phyloP scores from a whole-genome alignment of 2,329 filamentous ascomycete genomes.

The Rutstroemia sp. region DNA sequence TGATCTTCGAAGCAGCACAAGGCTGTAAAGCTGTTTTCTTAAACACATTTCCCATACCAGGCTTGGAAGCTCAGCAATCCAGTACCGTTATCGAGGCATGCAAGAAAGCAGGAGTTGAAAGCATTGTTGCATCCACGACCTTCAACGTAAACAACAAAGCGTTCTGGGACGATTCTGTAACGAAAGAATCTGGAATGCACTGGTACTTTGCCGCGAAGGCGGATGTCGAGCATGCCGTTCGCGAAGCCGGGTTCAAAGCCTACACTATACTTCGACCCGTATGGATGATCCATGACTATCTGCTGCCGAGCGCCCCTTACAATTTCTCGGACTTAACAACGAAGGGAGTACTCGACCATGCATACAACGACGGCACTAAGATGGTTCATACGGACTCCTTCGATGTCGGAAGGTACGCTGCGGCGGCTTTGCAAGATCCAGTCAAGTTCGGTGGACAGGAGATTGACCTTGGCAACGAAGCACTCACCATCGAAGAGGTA shows the following conservation, averaged over 20 bases:
- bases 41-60: slow-evolving; percentile 9
- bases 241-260: slow-evolving; percentile 6
- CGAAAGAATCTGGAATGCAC: background rate
- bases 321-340: slow-evolving; percentile 6
- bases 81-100: slow-evolving; percentile 11
- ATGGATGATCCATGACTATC: slow-evolving; percentile 8
- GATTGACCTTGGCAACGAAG: slow-evolving; percentile 1
- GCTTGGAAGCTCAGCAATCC: slow-evolving; percentile 7
- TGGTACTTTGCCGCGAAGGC: slow-evolving; percentile 8
- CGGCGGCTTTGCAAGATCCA: slow-evolving; percentile 14
- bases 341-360: background rate
- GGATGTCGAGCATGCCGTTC: slow-evolving; percentile 11
- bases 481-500: slow-evolving; percentile 13
- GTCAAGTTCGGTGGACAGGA: slow-evolving; percentile 7
- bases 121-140: slow-evolving; percentile 10
- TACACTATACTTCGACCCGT: slow-evolving; percentile 13
- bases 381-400: slow-evolving; percentile 2
- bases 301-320: background rate
- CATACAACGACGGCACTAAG: background rate
- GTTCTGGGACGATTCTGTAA: background rate
- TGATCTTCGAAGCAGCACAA: slow-evolving; percentile 5
- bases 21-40: slow-evolving; percentile 28
- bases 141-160: background rate
- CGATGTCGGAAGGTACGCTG: slow-evolving; percentile 15
- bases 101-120: slow-evolving; percentile 5